phyloP scores from a whole-genome alignment of 441 rosid genomes.

The Geranium incanum region DNA sequence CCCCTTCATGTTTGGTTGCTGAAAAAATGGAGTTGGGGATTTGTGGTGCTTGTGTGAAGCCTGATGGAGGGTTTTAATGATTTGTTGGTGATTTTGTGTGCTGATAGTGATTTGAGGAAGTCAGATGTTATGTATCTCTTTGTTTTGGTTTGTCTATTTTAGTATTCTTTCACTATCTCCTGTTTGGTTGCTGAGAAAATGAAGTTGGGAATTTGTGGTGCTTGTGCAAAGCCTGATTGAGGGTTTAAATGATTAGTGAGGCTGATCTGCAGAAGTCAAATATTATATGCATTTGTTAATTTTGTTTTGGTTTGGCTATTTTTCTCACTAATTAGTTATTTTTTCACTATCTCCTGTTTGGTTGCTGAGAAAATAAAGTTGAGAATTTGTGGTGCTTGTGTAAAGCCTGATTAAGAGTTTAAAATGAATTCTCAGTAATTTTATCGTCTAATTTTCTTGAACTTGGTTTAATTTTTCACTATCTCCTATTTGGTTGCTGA shows the following conservation, averaged over 20 bases:
- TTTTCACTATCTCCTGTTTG: conserved; percentile 18
- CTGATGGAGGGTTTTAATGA: background rate
- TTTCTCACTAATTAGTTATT: background rate
- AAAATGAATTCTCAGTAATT: background rate
- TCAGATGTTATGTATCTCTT: background rate
- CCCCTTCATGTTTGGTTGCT: background rate
- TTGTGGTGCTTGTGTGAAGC: background rate
- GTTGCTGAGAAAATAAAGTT: conserved; percentile 24
- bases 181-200: conserved; percentile 30
- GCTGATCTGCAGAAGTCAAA: conserved; percentile 1
- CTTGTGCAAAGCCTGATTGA: background rate
- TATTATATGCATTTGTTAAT: background rate
- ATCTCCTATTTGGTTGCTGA: conserved; percentile 16
- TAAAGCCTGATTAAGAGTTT: background rate
- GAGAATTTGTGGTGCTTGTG: background rate
- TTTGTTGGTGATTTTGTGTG: background rate
- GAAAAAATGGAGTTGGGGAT: background rate
- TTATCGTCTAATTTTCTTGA: background rate
- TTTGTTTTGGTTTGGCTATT: too few relatives aligned
- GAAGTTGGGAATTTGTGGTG: background rate
- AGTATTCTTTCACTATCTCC: conserved; percentile 6
- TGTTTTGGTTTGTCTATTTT: background rate
- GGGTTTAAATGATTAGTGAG: background rate
- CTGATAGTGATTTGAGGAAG: background rate
- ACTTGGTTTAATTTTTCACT: background rate